phyloP scores from a whole-genome alignment of 2,329 filamentous ascomycete genomes.

The Exophiala calicioides region DNA sequence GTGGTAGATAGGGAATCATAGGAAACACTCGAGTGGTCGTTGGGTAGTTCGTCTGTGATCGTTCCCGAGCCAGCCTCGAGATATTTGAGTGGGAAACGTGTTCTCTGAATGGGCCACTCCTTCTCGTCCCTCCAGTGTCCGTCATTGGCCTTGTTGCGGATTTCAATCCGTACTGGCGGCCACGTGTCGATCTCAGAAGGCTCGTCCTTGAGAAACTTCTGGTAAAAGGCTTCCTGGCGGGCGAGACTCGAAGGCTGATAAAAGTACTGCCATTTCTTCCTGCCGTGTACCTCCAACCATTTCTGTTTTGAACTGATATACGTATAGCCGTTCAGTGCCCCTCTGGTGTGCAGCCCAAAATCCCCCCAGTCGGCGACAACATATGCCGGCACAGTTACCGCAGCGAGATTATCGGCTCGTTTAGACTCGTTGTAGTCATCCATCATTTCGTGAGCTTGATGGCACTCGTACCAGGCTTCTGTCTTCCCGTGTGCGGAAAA shows the following conservation, averaged over 20 bases:
- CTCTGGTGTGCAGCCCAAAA: constrained; percentile 9
- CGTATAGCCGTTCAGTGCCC: constrained; percentile 7
- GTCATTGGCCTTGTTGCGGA: constrained; percentile 4
- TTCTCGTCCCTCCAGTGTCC: neutral
- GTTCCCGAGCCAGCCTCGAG: constrained; percentile 12
- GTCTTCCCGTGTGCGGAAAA: constrained; percentile 5
- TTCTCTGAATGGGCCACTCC: constrained; percentile 7
- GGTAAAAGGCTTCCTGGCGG: constrained; percentile 9
- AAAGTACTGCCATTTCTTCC: constrained; percentile 15
- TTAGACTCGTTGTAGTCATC: constrained; percentile 8
- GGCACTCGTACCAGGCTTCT: neutral
- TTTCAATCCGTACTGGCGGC: constrained; percentile 10
- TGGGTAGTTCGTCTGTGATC: constrained; percentile 33
- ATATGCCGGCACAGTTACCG: constrained; percentile 8
- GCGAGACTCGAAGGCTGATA: constrained; percentile 2
- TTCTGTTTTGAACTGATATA: constrained; percentile 12
- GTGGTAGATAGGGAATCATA: constrained; percentile 2
- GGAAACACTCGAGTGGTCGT: constrained; percentile 32
- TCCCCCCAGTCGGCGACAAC: constrained; percentile 14
- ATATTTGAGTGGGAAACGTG: constrained; percentile 5
- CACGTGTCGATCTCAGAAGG: constrained; percentile 6
- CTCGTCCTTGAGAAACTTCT: constrained; percentile 8
- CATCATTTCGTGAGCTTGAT: constrained; percentile 3
- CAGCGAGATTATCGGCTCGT: neutral
- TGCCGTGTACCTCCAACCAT: constrained; percentile 12